Evolutionary conservation across 2,329 filamentous ascomycete genomes (phyloP), one percentile per base, ranked within the genome.

Genomic region (Clathrospora elynae): DNA sequence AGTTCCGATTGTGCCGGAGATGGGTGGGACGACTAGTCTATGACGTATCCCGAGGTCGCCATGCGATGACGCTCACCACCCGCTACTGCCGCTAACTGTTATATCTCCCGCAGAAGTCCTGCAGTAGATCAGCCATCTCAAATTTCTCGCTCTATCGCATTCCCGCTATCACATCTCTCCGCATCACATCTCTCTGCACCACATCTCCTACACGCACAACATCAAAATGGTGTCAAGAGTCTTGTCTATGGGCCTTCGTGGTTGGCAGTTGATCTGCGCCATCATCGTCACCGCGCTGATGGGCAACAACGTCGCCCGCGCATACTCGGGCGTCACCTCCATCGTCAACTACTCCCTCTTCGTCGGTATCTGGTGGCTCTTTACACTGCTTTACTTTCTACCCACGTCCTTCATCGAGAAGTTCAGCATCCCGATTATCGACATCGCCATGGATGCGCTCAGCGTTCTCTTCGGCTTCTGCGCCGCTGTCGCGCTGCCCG

Each of bases 381-480:
- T 90, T 20, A 78, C 80, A 30, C 71, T 82, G 25, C 66, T 90
- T 35, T 84, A 81, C 67, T 84, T 86, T 42, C 71, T 87, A 3
- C 76, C 75, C 5, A 75, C 79, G 3, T 69, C 76, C 17, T 72
- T 86, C 59, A 70, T 83, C 53, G 76, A 81, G 26, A 68, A 71
- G 38, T 70, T 83, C 45, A 72, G 73, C 50, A 66, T 81, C 38
- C 78, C 79, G 18, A 62, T 83, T 11, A 67, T 81, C 35, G 70
- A 81, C 42, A 65, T 85, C 22, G 73, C 69, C 10, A 68, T 86
- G 34, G 86, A 89, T 68, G 73, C 62, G 9, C 58, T 83, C 20
- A 81, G 83, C 38, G 75, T 79, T 2, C 66, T 90, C 40, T 87
- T 91, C 75, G 85, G 81, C 54, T 82, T 90, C 61, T 84, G 88